A percentile compares a stretch with the other conserved stretches of the same genome.
phyloP scores from a whole-genome alignment of 1,284 basidiomycete species.

The Porogramme epimiltina region DNA sequence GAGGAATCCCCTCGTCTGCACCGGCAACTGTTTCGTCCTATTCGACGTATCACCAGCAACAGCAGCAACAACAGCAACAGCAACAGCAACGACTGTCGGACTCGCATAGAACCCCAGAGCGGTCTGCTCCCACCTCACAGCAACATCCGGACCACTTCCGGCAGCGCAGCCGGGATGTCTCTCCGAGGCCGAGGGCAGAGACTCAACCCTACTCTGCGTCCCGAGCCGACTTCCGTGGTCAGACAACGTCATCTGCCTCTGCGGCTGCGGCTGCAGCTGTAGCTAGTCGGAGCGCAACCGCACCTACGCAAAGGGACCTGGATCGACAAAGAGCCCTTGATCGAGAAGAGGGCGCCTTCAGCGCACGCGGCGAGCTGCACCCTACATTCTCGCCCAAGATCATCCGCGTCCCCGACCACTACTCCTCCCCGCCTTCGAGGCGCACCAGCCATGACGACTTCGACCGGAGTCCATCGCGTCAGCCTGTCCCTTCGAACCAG shows the following conservation, averaged over 20 bases:
- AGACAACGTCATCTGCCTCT: slow-evolving; percentile 5
- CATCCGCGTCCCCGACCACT: slow-evolving; percentile 65
- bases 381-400: slow-evolving; percentile 67
- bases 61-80: slow-evolving; percentile 15
- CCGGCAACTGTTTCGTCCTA: slow-evolving; percentile 20
- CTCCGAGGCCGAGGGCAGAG: slow-evolving; percentile 11
- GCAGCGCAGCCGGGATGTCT: slow-evolving; percentile 17
- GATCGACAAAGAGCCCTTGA: no score
- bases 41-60: slow-evolving; percentile 22
- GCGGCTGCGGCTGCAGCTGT: slow-evolving; percentile 11
- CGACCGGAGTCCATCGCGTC: background rate
- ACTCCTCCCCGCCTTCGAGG: slow-evolving; percentile 29
- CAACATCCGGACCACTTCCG: slow-evolving; percentile 10
- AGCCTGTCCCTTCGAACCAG: background rate
- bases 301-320: slow-evolving; percentile 19
- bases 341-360: slow-evolving; percentile 39
- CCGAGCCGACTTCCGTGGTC: slow-evolving; percentile 12
- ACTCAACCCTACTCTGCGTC: slow-evolving; percentile 3
- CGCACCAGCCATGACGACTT: slow-evolving; percentile 14
- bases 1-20: slow-evolving; percentile 14
- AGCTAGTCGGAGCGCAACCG: slow-evolving; percentile 1
- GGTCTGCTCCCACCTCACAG: slow-evolving; percentile 5
- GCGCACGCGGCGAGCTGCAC: slow-evolving; percentile 49
- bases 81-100: slow-evolving; percentile 10
- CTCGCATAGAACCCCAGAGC: slow-evolving; percentile 5